phyloP scores from a whole-genome alignment of 768 basidiomycete species.

The Russula virescens region DNA sequence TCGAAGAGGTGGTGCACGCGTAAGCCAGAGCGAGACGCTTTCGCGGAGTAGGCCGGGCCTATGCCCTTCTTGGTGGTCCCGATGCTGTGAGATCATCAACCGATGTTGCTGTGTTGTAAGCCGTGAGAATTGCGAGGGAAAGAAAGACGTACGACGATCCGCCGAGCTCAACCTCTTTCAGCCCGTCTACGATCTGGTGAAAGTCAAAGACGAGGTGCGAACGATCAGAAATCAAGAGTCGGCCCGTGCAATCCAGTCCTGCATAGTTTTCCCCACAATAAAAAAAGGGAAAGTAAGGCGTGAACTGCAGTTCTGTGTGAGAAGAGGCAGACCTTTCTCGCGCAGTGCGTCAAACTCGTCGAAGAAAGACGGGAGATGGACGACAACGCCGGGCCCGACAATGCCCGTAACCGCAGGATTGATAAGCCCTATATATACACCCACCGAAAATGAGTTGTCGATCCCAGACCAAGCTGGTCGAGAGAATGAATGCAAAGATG shows the following conservation, averaged over 20 bases:
- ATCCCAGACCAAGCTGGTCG: neutral
- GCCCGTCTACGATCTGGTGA: conserved; percentile 97
- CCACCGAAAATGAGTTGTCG: neutral
- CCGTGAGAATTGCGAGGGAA: no score
- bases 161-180: conserved; percentile 97
- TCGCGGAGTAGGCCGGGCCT: conserved; percentile 96
- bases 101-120: no score
- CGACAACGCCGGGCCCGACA: conserved; percentile 93
- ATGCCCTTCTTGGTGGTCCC: conserved; percentile 98
- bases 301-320: neutral
- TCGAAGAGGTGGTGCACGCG: conserved; percentile 97
- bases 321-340: conserved; percentile 58
- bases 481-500: conserved; percentile 23
- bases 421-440: conserved; percentile 54
- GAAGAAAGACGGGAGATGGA: conserved; percentile 95
- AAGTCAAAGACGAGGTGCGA: conserved; percentile 98
- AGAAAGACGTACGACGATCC: conserved; percentile 55
- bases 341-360: conserved; percentile 82
- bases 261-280: neutral
- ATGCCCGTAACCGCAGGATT: conserved; percentile 81
- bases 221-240: conserved; percentile 91
- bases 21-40: conserved; percentile 93
- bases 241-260: conserved; percentile 82
- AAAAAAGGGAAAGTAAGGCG: neutral
- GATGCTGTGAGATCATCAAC: conserved; percentile 50